Evolutionary conservation across 2,329 filamentous ascomycete species (phyloP).

Genomic region (Phyllosticta citrichinensis): DNA sequence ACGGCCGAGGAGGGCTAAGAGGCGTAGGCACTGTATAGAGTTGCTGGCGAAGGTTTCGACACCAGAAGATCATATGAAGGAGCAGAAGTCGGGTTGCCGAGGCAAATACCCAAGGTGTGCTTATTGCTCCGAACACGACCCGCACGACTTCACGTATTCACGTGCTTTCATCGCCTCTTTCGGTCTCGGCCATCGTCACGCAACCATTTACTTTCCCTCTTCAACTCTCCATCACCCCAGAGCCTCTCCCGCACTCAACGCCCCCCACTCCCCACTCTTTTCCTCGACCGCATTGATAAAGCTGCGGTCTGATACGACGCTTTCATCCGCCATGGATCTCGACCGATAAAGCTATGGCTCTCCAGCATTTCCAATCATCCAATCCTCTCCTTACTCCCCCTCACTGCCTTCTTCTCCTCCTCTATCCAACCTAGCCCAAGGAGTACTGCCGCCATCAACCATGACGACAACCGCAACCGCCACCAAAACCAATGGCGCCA

Average conservation of each 20-base stretch:
- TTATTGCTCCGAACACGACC: too few relatives aligned
- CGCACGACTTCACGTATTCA: not conserved
- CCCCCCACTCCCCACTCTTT: not conserved
- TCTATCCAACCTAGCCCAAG: not conserved
- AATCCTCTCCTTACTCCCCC: not conserved
- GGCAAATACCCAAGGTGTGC: too few relatives aligned
- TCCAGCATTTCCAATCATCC: not conserved
- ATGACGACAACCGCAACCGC: not conserved
- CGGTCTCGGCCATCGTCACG: not conserved
- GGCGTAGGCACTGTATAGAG: not conserved
- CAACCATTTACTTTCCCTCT: not conserved
- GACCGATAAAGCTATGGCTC: not conserved
- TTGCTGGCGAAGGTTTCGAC: not conserved
- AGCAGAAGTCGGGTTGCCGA: not conserved
- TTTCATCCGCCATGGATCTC: not conserved
- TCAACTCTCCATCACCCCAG: not conserved
- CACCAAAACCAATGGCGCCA: not conserved
- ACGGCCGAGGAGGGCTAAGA: not conserved
- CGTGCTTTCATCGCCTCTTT: not conserved
- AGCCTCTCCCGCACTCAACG: not conserved
- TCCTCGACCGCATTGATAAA: not conserved
- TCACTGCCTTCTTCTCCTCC: not conserved
- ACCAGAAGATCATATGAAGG: not conserved
- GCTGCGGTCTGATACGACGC: not conserved
- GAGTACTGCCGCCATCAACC: not conserved